Conservation (phyloP, 306 rosid species). For the Ormosia emarginata region DNA sequence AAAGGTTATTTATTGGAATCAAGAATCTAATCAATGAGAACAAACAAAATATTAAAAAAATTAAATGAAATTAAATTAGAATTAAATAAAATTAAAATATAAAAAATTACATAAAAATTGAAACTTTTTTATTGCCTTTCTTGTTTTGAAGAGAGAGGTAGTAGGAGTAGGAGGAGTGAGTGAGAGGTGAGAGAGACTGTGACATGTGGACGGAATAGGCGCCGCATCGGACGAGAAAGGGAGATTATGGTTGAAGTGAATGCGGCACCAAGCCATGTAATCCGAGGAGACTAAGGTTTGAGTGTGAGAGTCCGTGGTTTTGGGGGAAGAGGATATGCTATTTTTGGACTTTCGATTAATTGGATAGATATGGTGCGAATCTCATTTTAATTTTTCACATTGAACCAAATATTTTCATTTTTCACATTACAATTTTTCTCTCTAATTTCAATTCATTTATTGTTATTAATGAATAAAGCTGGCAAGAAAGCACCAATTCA, state of each 20-base stretch:
- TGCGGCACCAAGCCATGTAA: neutral
- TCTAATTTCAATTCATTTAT: too few relatives aligned
- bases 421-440: too few relatives aligned
- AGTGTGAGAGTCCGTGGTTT: too few relatives aligned
- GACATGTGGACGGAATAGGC: neutral
- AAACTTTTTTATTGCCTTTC: neutral
- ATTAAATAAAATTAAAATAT: neutral
- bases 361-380: too few relatives aligned
- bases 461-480: too few relatives aligned
- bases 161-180: neutral
- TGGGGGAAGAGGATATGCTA: too few relatives aligned
- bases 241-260: slow-evolving; percentile 6
- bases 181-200: neutral
- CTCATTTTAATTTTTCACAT: too few relatives aligned
- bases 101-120: neutral
- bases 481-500: too few relatives aligned
- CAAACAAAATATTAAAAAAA: neutral
- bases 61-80: neutral
- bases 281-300: too few relatives aligned
- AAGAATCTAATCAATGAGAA: neutral
- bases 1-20: neutral
- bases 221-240: neutral
- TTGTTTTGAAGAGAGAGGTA: neutral
- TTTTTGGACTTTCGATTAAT: too few relatives aligned
- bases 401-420: too few relatives aligned